These are phyloP conservation scores for Stylonectria norvegica DNA, from an alignment of 2,329 filamentous ascomycete genomes.

Conservation along the genomic window DNA sequence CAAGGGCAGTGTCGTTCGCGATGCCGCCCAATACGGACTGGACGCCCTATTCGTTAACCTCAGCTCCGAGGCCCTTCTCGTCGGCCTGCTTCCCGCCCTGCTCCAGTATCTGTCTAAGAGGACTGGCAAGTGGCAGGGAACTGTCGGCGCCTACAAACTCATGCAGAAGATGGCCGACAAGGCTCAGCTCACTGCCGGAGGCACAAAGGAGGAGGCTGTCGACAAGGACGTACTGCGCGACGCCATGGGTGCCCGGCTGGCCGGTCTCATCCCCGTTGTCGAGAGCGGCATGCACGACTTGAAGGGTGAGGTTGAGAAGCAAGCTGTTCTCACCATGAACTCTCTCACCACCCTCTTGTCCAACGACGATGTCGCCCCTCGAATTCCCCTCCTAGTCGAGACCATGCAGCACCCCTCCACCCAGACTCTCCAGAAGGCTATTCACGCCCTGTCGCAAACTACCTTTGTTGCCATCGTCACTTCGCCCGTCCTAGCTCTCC, in stretches of 20 bases:
- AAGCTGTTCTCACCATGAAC: slow-evolving; percentile 88
- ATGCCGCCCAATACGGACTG: slow-evolving; percentile 90
- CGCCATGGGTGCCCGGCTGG: slow-evolving; percentile 83
- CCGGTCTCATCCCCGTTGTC: slow-evolving; percentile 83
- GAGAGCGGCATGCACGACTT: slow-evolving; percentile 95
- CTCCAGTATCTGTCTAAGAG: slow-evolving; percentile 73
- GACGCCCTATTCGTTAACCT: slow-evolving; percentile 82
- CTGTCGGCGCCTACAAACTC: slow-evolving; percentile 78
- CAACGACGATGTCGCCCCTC: slow-evolving; percentile 93
- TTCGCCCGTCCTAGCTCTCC: slow-evolving; percentile 87
- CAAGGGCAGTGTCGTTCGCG: slow-evolving; percentile 83
- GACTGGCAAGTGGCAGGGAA: slow-evolving; percentile 96
- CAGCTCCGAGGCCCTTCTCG: slow-evolving; percentile 76
- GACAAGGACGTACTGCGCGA: slow-evolving; percentile 89
- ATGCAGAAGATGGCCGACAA: slow-evolving; percentile 94
- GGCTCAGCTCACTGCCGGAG: slow-evolving; percentile 77
- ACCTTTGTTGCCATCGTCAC: slow-evolving; percentile 98
- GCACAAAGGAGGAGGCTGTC: slow-evolving; percentile 74
- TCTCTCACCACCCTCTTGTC: slow-evolving; percentile 84
- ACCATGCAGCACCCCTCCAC: slow-evolving; percentile 92
- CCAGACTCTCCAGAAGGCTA: slow-evolving; percentile 88
- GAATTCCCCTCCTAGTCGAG: slow-evolving; percentile 87
- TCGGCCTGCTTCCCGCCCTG: slow-evolving; percentile 75
- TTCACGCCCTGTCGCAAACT: slow-evolving; percentile 92
- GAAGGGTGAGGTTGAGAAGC: slow-evolving; percentile 83